These are phyloP conservation scores for Amanita brunnescens DNA, from an alignment of 768 basidiomycete species.

Conservation along the genomic window DNA sequence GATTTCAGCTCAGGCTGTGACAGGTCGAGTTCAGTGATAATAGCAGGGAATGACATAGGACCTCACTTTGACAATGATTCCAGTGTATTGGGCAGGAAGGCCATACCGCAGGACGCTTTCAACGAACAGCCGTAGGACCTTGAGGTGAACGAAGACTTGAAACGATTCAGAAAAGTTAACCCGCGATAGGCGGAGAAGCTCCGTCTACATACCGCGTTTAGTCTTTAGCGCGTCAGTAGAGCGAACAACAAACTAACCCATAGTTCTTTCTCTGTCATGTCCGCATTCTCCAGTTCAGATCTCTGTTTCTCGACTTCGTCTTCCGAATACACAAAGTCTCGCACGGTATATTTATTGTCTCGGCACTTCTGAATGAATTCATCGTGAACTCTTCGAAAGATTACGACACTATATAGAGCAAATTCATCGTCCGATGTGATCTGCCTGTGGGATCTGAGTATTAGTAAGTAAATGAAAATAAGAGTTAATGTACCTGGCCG, in stretches of 20 bases:
- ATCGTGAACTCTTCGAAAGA: conserved; percentile 88
- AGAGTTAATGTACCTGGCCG: conserved; percentile 69
- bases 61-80: conserved; percentile 68
- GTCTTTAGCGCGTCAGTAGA: not conserved
- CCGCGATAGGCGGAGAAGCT: conserved; percentile 80
- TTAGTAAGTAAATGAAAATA: conserved; percentile 5
- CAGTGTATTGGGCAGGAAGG: conserved; percentile 84
- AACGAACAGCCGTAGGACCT: conserved; percentile 83
- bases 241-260: conserved; percentile 58
- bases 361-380: conserved; percentile 91
- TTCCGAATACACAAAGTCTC: conserved; percentile 91
- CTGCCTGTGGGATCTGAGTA: conserved; percentile 32
- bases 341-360: conserved; percentile 89
- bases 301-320: conserved; percentile 71
- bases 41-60: too few species aligned
- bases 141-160: conserved; percentile 89
- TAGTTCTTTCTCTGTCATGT: conserved; percentile 87
- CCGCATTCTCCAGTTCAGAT: conserved; percentile 72
- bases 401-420: conserved; percentile 71
- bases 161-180: conserved; percentile 98
- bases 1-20: too few species aligned
- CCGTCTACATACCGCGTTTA: conserved; percentile 51
- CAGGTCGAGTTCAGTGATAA: too few species aligned
- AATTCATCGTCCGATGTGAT: conserved; percentile 87
- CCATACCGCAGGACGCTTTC: conserved; percentile 96